Percentiles rank a stretch among this genome's conserved stretches.
Evolutionary conservation across 805 yeast genomes (phyloP).

Genomic region (Lipomyces mesembrius): DNA sequence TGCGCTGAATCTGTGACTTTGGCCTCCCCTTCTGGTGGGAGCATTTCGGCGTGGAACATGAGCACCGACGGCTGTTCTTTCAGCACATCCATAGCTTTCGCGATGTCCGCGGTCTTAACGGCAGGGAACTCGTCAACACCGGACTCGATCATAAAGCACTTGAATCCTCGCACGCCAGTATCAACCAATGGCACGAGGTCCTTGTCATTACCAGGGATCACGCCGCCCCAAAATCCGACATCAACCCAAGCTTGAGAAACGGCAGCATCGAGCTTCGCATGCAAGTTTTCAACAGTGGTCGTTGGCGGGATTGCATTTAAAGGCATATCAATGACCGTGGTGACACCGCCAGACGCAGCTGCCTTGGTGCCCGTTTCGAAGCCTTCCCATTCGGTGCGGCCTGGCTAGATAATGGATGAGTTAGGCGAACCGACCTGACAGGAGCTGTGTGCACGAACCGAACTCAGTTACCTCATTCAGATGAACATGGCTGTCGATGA

Average conservation of each 20-base stretch:
- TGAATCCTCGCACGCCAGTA: slow-evolving; percentile 92
- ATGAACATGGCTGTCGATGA: slow-evolving; percentile 93
- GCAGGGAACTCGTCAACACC: slow-evolving; percentile 98
- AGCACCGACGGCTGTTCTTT: slow-evolving; percentile 68
- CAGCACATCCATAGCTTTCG: slow-evolving; percentile 66
- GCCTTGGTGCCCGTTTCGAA: slow-evolving; percentile 95
- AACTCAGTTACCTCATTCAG: slow-evolving; percentile 61
- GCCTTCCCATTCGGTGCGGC: slow-evolving; percentile 99
- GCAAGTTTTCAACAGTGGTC: slow-evolving; percentile 76
- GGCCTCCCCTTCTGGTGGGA: slow-evolving; percentile 49
- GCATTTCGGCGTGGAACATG: slow-evolving; percentile 95
- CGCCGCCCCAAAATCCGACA: slow-evolving; percentile 96
- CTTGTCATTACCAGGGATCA: slow-evolving; percentile 75
- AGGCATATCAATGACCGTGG: slow-evolving; percentile 96
- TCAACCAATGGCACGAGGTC: slow-evolving; percentile 75
- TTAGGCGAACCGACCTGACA: background rate
- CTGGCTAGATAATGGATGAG: slow-evolving; percentile 54
- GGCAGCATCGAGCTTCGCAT: slow-evolving; percentile 78
- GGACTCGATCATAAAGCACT: slow-evolving; percentile 87
- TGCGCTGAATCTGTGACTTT: slow-evolving; percentile 32
- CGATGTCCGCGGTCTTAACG: slow-evolving; percentile 66
- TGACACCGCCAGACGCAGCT: slow-evolving; percentile 95
- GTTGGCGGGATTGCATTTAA: slow-evolving; percentile 95
- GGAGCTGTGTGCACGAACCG: background rate
- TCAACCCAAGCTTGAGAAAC: slow-evolving; percentile 86